A percentile compares a stretch with the other conserved stretches of the same genome.
Evolutionary conservation across 257 asterid genomes (phyloP).

Genomic region (Penstemon davidsonii): DNA sequence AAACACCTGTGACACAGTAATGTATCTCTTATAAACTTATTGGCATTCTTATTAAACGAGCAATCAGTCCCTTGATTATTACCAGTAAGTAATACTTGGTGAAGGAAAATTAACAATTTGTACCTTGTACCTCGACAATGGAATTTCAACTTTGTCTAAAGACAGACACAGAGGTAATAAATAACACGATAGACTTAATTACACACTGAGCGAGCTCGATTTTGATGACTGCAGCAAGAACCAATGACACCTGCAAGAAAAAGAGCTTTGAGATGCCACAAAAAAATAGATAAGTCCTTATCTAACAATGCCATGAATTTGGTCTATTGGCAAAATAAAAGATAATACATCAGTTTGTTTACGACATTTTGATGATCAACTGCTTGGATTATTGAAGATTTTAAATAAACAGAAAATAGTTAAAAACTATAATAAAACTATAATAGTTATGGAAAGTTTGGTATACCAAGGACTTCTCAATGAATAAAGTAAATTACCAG

Average conservation of each 20-base stretch:
- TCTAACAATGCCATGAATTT: too few relatives aligned
- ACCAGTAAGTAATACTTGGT: too few relatives aligned
- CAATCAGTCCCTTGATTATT: too few relatives aligned
- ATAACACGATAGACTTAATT: background rate
- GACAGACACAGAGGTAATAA: background rate
- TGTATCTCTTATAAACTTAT: too few relatives aligned
- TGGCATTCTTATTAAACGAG: too few relatives aligned
- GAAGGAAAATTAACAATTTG: too few relatives aligned
- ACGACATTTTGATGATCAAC: too few relatives aligned
- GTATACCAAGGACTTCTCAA: background rate
- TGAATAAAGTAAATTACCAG: background rate
- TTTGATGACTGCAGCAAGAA: slow-evolving; percentile 3
- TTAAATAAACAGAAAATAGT: too few relatives aligned
- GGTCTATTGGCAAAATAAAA: too few relatives aligned
- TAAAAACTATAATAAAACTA: background rate
- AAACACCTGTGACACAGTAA: too few relatives aligned
- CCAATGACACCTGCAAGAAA: slow-evolving; percentile 1
- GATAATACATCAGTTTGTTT: too few relatives aligned
- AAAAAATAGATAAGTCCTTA: background rate
- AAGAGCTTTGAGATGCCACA: background rate
- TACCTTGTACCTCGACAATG: background rate
- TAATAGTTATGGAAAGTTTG: background rate
- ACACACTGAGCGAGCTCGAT: slow-evolving; percentile 18
- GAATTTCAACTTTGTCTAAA: slow-evolving; percentile 8
- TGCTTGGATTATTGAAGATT: too few relatives aligned